Conservation (phyloP, 257 asterid genomes). For the Nicotiana obtusifolia region DNA sequence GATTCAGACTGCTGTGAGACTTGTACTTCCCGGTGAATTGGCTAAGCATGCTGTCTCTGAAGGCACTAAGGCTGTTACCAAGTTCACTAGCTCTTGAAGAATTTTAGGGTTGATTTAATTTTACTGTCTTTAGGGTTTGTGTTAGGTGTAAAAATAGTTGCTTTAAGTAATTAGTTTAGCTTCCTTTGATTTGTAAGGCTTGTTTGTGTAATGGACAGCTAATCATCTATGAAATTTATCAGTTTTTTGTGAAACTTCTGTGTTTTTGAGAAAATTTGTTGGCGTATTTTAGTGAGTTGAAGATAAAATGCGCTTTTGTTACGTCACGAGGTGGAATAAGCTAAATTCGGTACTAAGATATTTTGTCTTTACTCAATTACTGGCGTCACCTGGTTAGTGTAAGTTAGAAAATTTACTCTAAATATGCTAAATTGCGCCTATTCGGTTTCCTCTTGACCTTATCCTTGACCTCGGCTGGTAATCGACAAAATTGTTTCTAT, state of each 20-base stretch:
- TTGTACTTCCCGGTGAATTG: constrained; percentile 22
- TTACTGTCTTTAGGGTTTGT: not conserved
- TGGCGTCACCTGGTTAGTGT: not conserved
- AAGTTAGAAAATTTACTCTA: not conserved
- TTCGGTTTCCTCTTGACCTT: not conserved
- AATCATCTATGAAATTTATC: not conserved
- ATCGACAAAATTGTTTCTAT: not conserved
- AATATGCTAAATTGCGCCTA: not conserved
- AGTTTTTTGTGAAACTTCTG: not conserved
- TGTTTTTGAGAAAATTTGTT: not conserved
- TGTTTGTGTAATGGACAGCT: not conserved
- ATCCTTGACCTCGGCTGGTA: not conserved
- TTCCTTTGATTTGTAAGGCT: not conserved
- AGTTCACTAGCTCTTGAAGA: constrained; percentile 16
- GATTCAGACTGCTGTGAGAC: constrained; percentile 17
- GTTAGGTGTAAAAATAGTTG: not conserved
- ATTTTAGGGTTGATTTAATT: not conserved
- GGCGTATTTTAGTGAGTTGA: not conserved
- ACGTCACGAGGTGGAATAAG: not conserved
- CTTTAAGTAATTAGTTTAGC: not conserved
- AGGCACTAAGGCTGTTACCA: constrained; percentile 19
- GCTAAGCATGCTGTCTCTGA: constrained; percentile 22
- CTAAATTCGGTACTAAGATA: not conserved
- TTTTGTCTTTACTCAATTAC: not conserved
- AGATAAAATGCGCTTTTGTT: not conserved